Conservation (phyloP, 2,329 filamentous ascomycete genomes). For the Escovopsis weberi region DNA sequence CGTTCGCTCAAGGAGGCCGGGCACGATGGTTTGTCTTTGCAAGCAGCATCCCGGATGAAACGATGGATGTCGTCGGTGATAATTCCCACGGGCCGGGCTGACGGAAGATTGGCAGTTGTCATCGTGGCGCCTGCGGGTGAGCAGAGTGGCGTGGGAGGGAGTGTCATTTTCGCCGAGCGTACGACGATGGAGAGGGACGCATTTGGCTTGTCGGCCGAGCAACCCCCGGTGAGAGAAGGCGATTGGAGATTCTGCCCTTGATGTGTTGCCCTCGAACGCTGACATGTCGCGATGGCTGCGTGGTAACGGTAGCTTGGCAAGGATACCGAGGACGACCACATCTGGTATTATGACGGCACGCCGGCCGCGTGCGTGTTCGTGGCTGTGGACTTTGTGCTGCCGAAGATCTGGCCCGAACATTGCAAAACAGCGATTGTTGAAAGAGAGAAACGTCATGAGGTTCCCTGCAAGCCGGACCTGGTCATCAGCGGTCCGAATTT, state of each 20-base stretch:
- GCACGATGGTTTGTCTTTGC: conserved; percentile 11
- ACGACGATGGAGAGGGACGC: conserved; percentile 13
- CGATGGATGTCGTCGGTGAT: background rate
- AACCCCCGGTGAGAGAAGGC: conserved; percentile 11
- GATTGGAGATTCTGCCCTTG: too few relatives aligned
- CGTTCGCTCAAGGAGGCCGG: conserved; percentile 15
- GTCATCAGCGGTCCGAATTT: conserved; percentile 42
- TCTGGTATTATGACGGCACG: conserved; percentile 48
- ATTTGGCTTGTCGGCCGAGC: conserved; percentile 15
- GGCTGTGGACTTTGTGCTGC: conserved; percentile 40
- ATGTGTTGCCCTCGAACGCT: background rate
- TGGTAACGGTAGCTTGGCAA: conserved; percentile 22
- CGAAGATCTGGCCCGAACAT: conserved; percentile 21
- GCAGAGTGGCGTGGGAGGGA: conserved; percentile 17
- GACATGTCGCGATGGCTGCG: background rate
- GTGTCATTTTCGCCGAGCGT: conserved; percentile 14
- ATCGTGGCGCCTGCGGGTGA: conserved; percentile 16
- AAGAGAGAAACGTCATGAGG: conserved; percentile 20
- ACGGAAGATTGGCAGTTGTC: conserved; percentile 11
- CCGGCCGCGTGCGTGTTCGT: conserved; percentile 41
- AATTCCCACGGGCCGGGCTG: background rate
- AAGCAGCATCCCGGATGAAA: background rate
- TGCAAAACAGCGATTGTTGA: too few relatives aligned
- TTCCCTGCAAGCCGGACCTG: conserved; percentile 27
- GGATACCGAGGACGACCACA: conserved; percentile 35